These are phyloP conservation scores for Beauveria pseudobassiana DNA, from an alignment of 2,329 filamentous ascomycete genomes.

Conservation along the genomic window DNA sequence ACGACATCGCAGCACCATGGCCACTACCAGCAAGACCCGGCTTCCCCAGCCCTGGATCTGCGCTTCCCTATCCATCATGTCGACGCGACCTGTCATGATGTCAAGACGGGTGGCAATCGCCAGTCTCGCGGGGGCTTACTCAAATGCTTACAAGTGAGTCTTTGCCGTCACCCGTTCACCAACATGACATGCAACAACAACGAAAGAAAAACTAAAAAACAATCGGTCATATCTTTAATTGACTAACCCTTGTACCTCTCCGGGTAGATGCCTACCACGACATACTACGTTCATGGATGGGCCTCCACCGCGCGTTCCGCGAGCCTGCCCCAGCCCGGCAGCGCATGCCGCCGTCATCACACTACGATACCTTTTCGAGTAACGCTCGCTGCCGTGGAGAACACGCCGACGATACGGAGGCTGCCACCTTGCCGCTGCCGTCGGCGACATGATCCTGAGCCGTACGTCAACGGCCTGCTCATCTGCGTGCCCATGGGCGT, in stretches of 20 bases:
- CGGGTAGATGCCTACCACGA: not conserved
- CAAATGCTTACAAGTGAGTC: slow-evolving; percentile 3
- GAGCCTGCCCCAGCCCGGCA: not conserved
- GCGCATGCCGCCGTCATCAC: not conserved
- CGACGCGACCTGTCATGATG: not conserved
- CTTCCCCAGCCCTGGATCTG: not conserved
- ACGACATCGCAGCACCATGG: not conserved
- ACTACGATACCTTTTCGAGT: too few relatives aligned
- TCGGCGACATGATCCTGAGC: slow-evolving; percentile 21
- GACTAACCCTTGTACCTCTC: not conserved
- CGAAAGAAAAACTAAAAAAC: not conserved
- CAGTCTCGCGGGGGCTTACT: slow-evolving; percentile 6
- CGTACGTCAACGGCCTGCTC: slow-evolving; percentile 57
- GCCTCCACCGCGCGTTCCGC: not conserved
- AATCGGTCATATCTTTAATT: not conserved
- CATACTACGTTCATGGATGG: slow-evolving; percentile 5
- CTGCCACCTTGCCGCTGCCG: not conserved
- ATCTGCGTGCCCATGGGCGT: slow-evolving; percentile 66
- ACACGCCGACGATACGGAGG: not conserved
- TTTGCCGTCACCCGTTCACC: not conserved
- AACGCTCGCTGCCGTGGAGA: not conserved
- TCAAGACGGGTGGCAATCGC: not conserved
- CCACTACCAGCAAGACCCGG: not conserved
- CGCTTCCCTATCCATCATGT: not conserved
- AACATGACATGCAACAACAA: too few relatives aligned